phyloP scores from a whole-genome alignment of 768 basidiomycete species.

The Tubosaeta brunneosetosa region DNA sequence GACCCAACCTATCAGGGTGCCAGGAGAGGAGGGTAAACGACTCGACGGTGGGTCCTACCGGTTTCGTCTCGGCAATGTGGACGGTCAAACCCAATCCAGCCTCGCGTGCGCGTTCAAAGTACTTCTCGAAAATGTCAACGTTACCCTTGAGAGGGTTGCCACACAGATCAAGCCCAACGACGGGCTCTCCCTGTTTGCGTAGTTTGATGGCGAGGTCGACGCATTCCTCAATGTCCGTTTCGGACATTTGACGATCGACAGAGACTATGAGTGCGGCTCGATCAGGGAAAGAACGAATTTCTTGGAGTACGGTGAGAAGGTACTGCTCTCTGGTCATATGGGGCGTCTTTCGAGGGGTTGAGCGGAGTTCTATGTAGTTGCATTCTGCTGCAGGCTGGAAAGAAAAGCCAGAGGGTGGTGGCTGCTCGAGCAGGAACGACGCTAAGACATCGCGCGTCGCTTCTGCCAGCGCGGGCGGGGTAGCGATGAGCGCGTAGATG shows the following conservation, averaged over 20 bases:
- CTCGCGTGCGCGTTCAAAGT: conserved; percentile 50
- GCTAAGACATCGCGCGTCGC: conserved; percentile 64
- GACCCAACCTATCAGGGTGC: conserved; percentile 66
- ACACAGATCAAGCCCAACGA: conserved; percentile 80
- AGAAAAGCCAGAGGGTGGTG: conserved; percentile 28
- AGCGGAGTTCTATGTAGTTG: conserved; percentile 77
- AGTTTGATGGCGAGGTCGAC: conserved; percentile 53
- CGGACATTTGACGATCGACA: conserved; percentile 67
- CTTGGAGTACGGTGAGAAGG: conserved; percentile 58
- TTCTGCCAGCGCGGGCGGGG: conserved; percentile 45
- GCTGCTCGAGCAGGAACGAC: conserved; percentile 45
- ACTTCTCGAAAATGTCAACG: conserved; percentile 44
- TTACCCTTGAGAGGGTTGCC: conserved; percentile 66
- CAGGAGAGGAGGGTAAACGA: conserved; percentile 57
- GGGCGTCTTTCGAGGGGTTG: conserved; percentile 59
- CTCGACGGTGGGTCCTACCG: conserved; percentile 48
- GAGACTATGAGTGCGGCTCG: conserved; percentile 65
- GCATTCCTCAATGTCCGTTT: conserved; percentile 48
- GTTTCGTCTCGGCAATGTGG: conserved; percentile 82
- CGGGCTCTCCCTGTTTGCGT: conserved; percentile 49
- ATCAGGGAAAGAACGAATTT: conserved; percentile 54
- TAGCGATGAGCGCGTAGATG: conserved; percentile 74
- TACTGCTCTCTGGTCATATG: conserved; percentile 60
- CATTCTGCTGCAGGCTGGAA: conserved; percentile 46
- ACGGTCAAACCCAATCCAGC: conserved; percentile 70